These are phyloP conservation scores for Ustilaginoidea virens DNA, from an alignment of 2,329 filamentous ascomycete species.

Conservation along the genomic window DNA sequence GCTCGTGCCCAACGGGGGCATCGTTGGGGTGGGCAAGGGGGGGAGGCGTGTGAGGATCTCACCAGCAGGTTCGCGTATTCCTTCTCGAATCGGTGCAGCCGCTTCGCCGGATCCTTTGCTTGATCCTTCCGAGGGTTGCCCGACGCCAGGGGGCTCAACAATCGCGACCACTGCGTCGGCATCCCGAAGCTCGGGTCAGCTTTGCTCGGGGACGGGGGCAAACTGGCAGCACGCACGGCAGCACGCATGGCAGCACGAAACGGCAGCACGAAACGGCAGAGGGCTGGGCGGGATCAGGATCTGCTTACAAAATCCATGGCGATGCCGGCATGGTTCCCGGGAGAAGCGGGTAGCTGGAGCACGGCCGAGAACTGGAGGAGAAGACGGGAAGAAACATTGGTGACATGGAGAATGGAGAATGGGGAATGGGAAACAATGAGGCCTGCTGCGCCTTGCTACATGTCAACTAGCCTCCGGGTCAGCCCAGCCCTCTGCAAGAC, in stretches of 20 bases:
- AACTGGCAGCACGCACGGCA: no score
- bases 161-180: conserved; percentile 43
- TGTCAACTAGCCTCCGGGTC: no score
- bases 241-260: no score
- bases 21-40: not conserved
- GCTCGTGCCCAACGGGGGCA: no score
- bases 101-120: conserved; percentile 46
- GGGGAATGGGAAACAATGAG: no score
- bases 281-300: no score
- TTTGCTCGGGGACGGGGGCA: no score
- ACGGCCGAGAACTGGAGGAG: not conserved
- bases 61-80: conserved; percentile 49
- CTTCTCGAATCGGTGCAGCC: conserved; percentile 50
- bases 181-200: conserved; percentile 1
- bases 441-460: no score
- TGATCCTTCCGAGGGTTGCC: conserved; percentile 40
- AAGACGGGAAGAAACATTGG: no score
- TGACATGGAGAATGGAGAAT: no score
- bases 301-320: conserved; percentile 44
- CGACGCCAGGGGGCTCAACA: conserved; percentile 46
- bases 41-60: conserved; percentile 10
- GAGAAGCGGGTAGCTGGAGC: conserved; percentile 1
- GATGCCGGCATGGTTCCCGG: conserved; percentile 30
- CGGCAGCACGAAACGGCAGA: no score
- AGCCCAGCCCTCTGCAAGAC: no score